Base-by-base conservation (phyloP, 2,329 filamentous ascomycete species). In the Alternaria ethzedia region DNA sequence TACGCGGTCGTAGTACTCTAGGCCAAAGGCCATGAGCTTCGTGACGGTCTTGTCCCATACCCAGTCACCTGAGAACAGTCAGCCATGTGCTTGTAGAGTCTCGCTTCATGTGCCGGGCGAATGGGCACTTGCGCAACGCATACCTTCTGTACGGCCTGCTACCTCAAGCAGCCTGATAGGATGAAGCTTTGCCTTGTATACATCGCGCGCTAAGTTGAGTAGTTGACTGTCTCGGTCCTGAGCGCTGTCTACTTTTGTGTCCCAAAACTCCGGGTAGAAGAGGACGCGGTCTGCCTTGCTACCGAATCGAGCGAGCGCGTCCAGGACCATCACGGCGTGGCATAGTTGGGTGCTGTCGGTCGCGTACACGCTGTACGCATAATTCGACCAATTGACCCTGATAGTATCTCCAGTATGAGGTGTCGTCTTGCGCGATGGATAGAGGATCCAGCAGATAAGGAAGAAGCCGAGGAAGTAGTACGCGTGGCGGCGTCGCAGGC, bases 21-120 rank as follows among this genome's bases (percentile, higher is more conserved):
- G 87, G 62, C 89, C 89, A 74, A 91, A 92, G 3, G 89, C 88
- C 20, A 90, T 83, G 32, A 91, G 84, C 74, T 93, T 92, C 21
- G 89, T 90, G 70, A 88, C 88, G 3, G 86, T 88, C 36, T 87
- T 85, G 60, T 88, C 86, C 89, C 88, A 91, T 2, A 87, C 74
- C 68, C 71, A 78, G 17, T 64, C 67, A 54, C 74, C 78, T 80
- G 71, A 67, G 65, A 59, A 59, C 44, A 25, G 65, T 73, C 63
- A 74, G 66, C 56, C 41, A 44, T 61, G 45, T 61, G 55, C 56
- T 58, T 65, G 54, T 43, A 47, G 30, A 50, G 59, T 61, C 54
- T 62, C n/a, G 43, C 45, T 45, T 23, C 59, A 47, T 55, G 50
- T 51, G 43, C 47, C 49, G 52, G 26, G 57, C 59, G 61, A 63